Conservation (phyloP, 805 yeast genomes). For the Metschnikowia aberdeeniae region DNA sequence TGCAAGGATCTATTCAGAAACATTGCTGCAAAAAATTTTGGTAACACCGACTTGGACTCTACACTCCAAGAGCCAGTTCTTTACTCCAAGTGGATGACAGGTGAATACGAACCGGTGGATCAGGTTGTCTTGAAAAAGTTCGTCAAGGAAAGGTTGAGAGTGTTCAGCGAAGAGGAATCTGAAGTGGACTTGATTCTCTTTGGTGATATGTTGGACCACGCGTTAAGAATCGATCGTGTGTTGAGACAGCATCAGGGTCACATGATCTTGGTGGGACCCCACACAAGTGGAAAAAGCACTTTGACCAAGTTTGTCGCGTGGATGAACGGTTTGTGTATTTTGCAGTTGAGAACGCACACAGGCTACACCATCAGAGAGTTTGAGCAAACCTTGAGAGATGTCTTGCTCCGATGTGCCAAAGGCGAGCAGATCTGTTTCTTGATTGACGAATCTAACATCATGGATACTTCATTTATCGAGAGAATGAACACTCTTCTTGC, state of each 20-base stretch:
- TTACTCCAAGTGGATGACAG: conserved; percentile 72
- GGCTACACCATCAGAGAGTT: conserved; percentile 59
- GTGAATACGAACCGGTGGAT: conserved; percentile 54
- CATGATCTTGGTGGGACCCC: conserved; percentile 75
- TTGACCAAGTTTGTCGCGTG: conserved; percentile 81
- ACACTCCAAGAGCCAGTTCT: conserved; percentile 51
- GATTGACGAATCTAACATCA: conserved; percentile 74
- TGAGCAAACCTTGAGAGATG: conserved; percentile 54
- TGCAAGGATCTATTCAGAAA: conserved; percentile 36
- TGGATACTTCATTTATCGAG: conserved; percentile 78
- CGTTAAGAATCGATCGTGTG: conserved; percentile 76
- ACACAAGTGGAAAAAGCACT: conserved; percentile 78
- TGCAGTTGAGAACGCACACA: conserved; percentile 54
- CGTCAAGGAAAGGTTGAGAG: conserved; percentile 57
- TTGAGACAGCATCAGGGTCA: conserved; percentile 87
- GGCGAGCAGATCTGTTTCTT: conserved; percentile 68
- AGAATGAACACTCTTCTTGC: conserved; percentile 92
- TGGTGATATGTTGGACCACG: conserved; percentile 69
- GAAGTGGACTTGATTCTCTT: conserved; percentile 58
- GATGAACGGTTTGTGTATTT: conserved; percentile 72
- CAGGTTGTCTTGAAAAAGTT: conserved; percentile 48
- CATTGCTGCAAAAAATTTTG: conserved; percentile 41
- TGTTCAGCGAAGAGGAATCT: conserved; percentile 76
- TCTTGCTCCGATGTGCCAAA: conserved; percentile 43
- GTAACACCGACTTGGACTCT: conserved; percentile 33